Base-by-base conservation (phyloP, 2,329 filamentous ascomycete genomes). In the Chaetomium olivaceum region DNA sequence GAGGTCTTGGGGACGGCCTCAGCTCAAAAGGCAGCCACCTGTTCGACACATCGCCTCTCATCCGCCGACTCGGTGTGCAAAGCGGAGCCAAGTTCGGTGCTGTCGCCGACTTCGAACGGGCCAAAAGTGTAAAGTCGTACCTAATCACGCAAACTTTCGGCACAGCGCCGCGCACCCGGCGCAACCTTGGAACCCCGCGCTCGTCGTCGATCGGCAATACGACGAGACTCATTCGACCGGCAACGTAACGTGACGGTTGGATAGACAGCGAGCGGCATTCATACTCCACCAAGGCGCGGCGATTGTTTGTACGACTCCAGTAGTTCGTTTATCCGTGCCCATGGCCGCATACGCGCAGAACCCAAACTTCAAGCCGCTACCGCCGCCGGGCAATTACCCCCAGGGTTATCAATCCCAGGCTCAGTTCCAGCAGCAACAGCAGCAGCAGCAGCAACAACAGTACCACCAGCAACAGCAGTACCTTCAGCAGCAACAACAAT, bases 301-400 rank as follows among this genome's bases (percentile, higher is more conserved):
- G 23, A 52, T 52, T 27, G 25, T 27, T 29, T 16, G 16, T 27
- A 25, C 23, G 14, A 16, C 51, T n/a, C 25, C 16, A 31, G 27
- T 9, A 31, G 23, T 54, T 43, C 16, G 39, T 43, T 43, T 14
- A 43, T 43, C 39, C 39, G 12, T 46, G 21, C 56, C 56, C 23
- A 73, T 73, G 71, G 71, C 71, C 33, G 65, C 71, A 58, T 72
- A 72, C 68, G 62, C 71, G 8, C 70, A 71, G 25, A 71, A 72
- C 33, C 66, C 31, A 21, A 64, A 67, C 50, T 57, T 56, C 58
- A 67, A 68, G 61, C 65, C 65, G 50, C 59, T 68, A 9, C 68
- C 61, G 21, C 65, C 65, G 12, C 61, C 57, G 43, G 65, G 69
- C 52, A 68, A 67, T 55, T 64, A 68, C 58, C 52, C 68, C 12